Conservation (phyloP, 2,329 filamentous ascomycete genomes). For the Incumbomyces delicatus region DNA sequence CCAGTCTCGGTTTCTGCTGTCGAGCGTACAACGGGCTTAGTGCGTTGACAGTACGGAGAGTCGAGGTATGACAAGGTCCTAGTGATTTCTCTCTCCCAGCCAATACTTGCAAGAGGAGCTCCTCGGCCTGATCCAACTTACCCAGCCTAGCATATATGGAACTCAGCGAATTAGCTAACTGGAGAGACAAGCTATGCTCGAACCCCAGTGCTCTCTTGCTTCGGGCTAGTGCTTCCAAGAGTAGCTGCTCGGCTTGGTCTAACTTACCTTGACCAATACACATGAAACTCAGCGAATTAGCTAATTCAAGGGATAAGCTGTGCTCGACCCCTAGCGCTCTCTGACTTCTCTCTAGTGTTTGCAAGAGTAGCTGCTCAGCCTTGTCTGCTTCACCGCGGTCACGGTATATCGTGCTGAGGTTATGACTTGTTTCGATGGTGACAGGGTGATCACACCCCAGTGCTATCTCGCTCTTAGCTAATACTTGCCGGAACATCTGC, state of each 20-base stretch:
- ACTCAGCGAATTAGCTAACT: constrained; percentile 20
- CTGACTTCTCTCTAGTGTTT: constrained; percentile 18
- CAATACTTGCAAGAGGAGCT: constrained; percentile 19
- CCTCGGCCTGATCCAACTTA: constrained; percentile 18
- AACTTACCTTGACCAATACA: constrained; percentile 21
- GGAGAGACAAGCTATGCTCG: constrained; percentile 20
- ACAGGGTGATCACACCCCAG: constrained; percentile 16
- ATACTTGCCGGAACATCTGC: constrained; percentile 18
- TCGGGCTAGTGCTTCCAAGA: constrained; percentile 18
- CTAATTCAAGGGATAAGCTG: constrained; percentile 11
- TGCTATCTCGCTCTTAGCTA: constrained; percentile 16
- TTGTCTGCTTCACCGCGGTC: constrained; percentile 20
- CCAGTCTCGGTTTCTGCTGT: not conserved
- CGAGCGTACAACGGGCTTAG: not conserved
- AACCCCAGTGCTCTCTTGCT: constrained; percentile 17
- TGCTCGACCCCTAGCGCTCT: constrained; percentile 11
- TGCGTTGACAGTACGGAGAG: constrained; percentile 9
- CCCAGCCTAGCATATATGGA: constrained; percentile 18
- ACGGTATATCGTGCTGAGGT: constrained; percentile 19
- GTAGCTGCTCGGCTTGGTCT: constrained; percentile 20
- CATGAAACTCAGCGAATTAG: constrained; percentile 20
- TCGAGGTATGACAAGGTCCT: constrained; percentile 8
- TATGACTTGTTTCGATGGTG: constrained; percentile 17
- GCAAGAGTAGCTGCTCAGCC: constrained; percentile 20
- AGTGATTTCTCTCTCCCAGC: constrained; percentile 7